Evolutionary conservation across 2,329 filamentous ascomycete genomes (phyloP).

Genomic region (Hypomyces perniciosus): DNA sequence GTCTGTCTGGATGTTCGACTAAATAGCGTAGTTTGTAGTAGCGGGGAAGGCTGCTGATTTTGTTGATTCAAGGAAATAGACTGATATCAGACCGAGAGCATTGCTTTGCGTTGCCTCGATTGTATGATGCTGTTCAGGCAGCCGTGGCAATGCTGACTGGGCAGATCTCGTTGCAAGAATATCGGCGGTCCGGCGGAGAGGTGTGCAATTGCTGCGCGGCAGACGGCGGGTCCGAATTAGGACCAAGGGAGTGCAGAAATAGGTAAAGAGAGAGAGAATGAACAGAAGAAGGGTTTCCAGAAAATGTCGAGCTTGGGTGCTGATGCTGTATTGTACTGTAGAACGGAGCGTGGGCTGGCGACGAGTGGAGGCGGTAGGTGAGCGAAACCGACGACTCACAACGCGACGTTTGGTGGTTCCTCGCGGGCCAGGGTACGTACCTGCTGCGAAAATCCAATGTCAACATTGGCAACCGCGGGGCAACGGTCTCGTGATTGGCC

Average conservation of each 20-base stretch:
- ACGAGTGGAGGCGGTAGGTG: conserved; percentile 14
- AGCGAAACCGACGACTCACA: conserved; percentile 15
- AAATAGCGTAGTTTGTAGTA: not conserved
- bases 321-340: conserved; percentile 11
- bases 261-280: conserved; percentile 4
- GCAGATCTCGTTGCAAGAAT: not conserved
- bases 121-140: not conserved
- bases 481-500: conserved; percentile 48
- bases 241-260: not conserved
- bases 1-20: not conserved
- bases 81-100: not conserved
- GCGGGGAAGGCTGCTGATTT: not conserved
- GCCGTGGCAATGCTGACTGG: conserved; percentile 6
- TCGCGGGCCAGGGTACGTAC: conserved; percentile 18
- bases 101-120: not conserved
- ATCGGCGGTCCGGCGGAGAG: conserved; percentile 1
- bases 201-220: not conserved
- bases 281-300: conserved; percentile 10
- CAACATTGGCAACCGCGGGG: conserved; percentile 51
- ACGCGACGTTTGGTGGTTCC: conserved; percentile 17
- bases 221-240: not conserved
- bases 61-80: not conserved
- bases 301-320: conserved; percentile 7
- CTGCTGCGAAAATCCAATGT: conserved; percentile 22
- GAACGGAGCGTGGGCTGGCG: conserved; percentile 10